A percentile compares a stretch with the other conserved stretches of the same genome.
Conservation (phyloP, 2,329 filamentous ascomycete genomes). For the Thielaviopsis euricoi region DNA sequence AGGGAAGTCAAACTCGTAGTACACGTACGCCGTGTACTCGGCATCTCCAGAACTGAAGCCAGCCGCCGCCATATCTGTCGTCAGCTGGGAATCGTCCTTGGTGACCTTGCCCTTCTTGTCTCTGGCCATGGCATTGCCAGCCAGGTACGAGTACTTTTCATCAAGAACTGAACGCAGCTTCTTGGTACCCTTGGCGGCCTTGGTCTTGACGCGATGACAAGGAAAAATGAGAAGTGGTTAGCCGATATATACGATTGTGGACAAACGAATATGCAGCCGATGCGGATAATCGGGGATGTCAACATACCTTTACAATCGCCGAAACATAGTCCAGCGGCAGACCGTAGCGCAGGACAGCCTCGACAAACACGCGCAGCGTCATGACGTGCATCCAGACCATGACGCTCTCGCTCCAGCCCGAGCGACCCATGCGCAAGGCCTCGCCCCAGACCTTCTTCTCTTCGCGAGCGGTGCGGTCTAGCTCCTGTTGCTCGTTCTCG, state of each 20-base stretch:
- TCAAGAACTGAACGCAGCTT: conserved; percentile 71
- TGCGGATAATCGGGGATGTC: too few species aligned
- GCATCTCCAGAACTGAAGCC: conserved; percentile 52
- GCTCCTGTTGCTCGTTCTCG: conserved; percentile 76
- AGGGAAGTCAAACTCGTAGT: conserved; percentile 80
- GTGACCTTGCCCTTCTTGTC: conserved; percentile 88
- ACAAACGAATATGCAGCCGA: neutral
- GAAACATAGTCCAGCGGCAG: conserved; percentile 80
- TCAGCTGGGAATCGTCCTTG: conserved; percentile 69
- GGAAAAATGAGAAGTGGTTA: neutral
- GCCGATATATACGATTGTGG: neutral
- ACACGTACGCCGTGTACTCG: conserved; percentile 93
- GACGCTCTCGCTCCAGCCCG: conserved; percentile 89
- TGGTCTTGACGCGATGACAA: too few species aligned
- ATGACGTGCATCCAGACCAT: conserved; percentile 94
- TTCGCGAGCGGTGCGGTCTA: conserved; percentile 65
- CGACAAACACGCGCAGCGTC: conserved; percentile 83
- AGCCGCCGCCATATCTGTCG: conserved; percentile 69
- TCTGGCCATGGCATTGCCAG: conserved; percentile 80
- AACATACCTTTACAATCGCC: conserved; percentile 63
- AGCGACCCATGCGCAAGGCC: conserved; percentile 68
- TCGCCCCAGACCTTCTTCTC: conserved; percentile 89
- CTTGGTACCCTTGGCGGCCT: conserved; percentile 58
- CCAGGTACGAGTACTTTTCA: conserved; percentile 73
- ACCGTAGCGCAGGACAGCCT: conserved; percentile 93